phyloP scores from a whole-genome alignment of 2,329 filamentous ascomycete genomes.

The Cladosporium colombiae region DNA sequence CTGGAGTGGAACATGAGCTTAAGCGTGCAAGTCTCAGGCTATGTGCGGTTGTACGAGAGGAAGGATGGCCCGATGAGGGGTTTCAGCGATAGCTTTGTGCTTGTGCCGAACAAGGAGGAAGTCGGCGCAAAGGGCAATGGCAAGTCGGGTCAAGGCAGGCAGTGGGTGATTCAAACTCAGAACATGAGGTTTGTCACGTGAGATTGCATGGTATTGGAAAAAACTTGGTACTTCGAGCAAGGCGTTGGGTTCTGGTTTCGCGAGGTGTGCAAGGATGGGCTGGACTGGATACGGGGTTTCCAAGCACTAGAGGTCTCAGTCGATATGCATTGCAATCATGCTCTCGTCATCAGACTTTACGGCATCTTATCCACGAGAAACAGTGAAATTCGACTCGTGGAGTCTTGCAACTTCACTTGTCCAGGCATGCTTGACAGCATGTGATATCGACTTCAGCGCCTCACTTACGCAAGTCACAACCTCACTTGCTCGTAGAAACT shows the following conservation, averaged over 20 bases:
- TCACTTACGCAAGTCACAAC: not conserved
- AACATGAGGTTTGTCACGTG: conserved; percentile 47
- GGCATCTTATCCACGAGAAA: not conserved
- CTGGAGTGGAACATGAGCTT: conserved; percentile 66
- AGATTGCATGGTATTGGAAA: conserved; percentile 20
- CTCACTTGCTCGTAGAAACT: not conserved
- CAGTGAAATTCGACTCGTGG: not conserved
- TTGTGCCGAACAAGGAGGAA: conserved; percentile 62
- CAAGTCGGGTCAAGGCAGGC: conserved; percentile 35
- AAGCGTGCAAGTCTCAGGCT: conserved; percentile 71
- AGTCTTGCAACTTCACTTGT: not conserved
- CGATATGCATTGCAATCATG: not conserved
- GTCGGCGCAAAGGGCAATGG: conserved; percentile 34
- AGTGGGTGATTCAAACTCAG: conserved; percentile 46
- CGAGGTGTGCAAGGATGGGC: not conserved
- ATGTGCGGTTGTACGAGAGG: conserved; percentile 63
- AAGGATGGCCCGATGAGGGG: conserved; percentile 64
- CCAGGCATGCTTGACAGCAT: not conserved
- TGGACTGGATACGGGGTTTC: not conserved
- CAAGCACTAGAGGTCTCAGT: not conserved
- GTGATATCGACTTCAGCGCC: not conserved
- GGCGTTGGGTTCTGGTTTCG: conserved; percentile 8
- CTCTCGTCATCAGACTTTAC: not conserved
- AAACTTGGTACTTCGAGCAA: conserved; percentile 14
- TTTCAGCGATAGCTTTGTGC: conserved; percentile 78